A percentile compares a stretch with the other conserved stretches of the same genome.
Conservation (phyloP, 2,329 filamentous ascomycete species). For the Fusarium sarcochroum region DNA sequence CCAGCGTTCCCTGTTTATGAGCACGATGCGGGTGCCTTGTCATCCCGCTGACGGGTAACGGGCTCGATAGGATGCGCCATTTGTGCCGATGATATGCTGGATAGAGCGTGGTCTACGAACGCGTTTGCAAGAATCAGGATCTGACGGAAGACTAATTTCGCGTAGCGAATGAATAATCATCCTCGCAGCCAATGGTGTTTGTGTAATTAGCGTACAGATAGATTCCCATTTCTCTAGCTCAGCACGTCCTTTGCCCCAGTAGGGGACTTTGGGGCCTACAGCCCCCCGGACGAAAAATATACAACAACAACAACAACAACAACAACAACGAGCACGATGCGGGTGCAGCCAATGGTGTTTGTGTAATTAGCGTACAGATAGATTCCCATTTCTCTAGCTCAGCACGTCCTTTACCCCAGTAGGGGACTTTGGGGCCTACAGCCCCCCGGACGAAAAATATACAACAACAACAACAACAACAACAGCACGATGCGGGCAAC, state of each 20-base stretch:
- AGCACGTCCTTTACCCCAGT: too few species aligned
- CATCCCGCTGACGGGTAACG: too few species aligned
- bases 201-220: conserved; percentile 12
- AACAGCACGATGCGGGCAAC: too few species aligned
- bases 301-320: too few species aligned
- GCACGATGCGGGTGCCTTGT: too few species aligned
- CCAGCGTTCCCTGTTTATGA: too few species aligned
- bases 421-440: too few species aligned
- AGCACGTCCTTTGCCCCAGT: conserved; percentile 21
- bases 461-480: too few species aligned
- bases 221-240: conserved; percentile 9
- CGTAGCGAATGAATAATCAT: neutral
- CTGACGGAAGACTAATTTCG: neutral
- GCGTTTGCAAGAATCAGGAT: neutral
- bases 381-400: neutral
- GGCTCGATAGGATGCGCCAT: neutral
- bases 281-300: conserved; percentile 19
- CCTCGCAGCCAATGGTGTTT: neutral
- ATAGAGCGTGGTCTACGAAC: neutral
- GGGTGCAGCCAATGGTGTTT: neutral
- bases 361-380: neutral
- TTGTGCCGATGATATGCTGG: conserved; percentile 22
- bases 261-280: conserved; percentile 11
- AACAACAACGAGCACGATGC: too few species aligned
- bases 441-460: too few species aligned